Evolutionary conservation across 345 rosid genomes (phyloP).

Genomic region (Jatropha curcas): DNA sequence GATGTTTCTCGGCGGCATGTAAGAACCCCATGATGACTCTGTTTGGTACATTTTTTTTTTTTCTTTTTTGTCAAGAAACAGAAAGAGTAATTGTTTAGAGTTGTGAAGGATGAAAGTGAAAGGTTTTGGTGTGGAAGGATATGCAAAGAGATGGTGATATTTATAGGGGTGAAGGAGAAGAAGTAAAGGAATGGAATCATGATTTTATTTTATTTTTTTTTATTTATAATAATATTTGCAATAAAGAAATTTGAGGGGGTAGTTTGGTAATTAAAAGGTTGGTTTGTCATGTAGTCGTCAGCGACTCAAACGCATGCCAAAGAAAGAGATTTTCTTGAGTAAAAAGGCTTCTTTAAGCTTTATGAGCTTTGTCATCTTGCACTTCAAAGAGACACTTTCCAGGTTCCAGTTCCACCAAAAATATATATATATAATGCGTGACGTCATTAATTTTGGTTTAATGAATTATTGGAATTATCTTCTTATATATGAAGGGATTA

Average conservation of each 20-base stretch:
- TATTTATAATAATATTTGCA: background rate
- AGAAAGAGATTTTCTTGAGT: background rate
- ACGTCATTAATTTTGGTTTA: no score
- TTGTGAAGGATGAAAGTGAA: slow-evolving; percentile 20
- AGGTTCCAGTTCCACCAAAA: slow-evolving; percentile 7
- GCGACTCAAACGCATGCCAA: slow-evolving; percentile 32
- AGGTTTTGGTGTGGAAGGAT: slow-evolving; percentile 18
- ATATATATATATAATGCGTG: background rate
- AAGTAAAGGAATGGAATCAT: background rate
- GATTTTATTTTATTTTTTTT: background rate
- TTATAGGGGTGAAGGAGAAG: slow-evolving; percentile 38
- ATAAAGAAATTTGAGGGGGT: background rate
- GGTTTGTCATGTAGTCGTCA: slow-evolving; percentile 24
- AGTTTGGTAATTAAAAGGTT: background rate
- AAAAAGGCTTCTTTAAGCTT: background rate
- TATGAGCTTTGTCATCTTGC: slow-evolving; percentile 11
- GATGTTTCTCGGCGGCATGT: slow-evolving; percentile 29
- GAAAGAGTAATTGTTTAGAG: no score
- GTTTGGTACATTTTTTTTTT: slow-evolving; percentile 51
- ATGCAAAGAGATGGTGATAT: slow-evolving; percentile 34
- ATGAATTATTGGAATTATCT: no score
- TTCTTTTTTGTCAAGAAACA: no score
- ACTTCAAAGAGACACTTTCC: background rate
- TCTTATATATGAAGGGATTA: no score
- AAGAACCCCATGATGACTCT: slow-evolving; percentile 53